These are phyloP conservation scores for Bryoerythrophyllum caledonicum DNA, from an alignment of 225 moss, liverwort and hornwort genomes.

Conservation along the genomic window DNA sequence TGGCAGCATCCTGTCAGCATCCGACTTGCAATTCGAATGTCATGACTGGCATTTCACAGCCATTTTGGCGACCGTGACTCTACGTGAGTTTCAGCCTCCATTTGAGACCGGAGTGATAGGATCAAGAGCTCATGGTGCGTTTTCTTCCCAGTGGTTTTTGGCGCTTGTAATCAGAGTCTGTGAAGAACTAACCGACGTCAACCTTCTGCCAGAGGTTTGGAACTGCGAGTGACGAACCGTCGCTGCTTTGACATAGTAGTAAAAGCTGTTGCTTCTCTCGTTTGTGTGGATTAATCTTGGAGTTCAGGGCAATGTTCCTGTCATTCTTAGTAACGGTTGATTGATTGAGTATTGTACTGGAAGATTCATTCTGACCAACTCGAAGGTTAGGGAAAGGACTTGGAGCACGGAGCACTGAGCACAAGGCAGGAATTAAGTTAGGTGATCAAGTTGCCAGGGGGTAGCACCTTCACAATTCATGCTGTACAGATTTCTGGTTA, in stretches of 20 bases:
- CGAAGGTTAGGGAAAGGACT: not conserved
- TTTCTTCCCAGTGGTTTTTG: not conserved
- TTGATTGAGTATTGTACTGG: not conserved
- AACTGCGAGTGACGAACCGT: not conserved
- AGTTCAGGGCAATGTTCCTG: not conserved
- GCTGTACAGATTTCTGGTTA: not conserved
- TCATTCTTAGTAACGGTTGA: not conserved
- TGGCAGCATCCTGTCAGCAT: not conserved
- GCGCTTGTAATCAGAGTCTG: not conserved
- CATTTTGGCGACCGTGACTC: no score
- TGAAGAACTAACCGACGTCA: not conserved
- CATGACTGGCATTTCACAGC: not conserved
- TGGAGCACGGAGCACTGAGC: not conserved
- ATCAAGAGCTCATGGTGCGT: not conserved
- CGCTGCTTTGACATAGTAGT: not conserved
- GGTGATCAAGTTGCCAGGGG: not conserved
- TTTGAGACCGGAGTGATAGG: not conserved
- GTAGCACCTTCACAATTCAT: conserved; percentile 8
- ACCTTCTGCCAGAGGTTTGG: not conserved
- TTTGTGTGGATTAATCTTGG: not conserved
- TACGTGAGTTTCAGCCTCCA: not conserved
- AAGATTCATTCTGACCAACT: not conserved
- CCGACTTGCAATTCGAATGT: not conserved
- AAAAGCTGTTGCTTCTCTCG: not conserved
- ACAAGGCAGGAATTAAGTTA: not conserved